Percentiles rank a stretch among this genome's conserved stretches.
Evolutionary conservation across 139 green algal species (phyloP).

Genomic region (Tetraselmis chui): DNA sequence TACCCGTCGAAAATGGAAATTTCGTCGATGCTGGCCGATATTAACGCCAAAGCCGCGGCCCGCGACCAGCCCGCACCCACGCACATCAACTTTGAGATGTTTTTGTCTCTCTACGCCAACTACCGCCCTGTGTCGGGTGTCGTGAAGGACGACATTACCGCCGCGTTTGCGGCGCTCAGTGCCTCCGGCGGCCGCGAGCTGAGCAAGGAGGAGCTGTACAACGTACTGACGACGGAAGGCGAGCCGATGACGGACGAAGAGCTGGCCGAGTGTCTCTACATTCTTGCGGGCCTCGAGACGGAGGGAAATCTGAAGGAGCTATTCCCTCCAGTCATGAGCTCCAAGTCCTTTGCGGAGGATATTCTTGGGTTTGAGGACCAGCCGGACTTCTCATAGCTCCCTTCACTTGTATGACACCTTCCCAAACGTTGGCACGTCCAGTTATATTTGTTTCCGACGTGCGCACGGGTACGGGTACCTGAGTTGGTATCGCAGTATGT

Average conservation of each 20-base stretch:
- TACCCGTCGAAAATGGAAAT: slow-evolving; percentile 45
- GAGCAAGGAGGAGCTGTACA: slow-evolving; percentile 31
- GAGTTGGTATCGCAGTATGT: no score
- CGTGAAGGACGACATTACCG: slow-evolving; percentile 29
- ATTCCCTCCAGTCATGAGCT: slow-evolving; percentile 33
- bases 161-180: slow-evolving; percentile 44
- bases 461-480: no score
- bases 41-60: neutral
- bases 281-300: slow-evolving; percentile 29
- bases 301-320: slow-evolving; percentile 11
- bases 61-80: slow-evolving; percentile 1
- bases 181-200: slow-evolving; percentile 23
- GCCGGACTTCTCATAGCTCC: no score
- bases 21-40: neutral
- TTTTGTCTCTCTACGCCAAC: slow-evolving; percentile 60
- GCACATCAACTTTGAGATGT: slow-evolving; percentile 40
- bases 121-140: slow-evolving; percentile 49
- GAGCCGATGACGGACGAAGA: slow-evolving; percentile 45
- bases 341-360: slow-evolving; percentile 34
- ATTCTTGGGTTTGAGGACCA: slow-evolving; percentile 54
- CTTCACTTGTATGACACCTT: no score
- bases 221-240: slow-evolving; percentile 32
- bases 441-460: no score
- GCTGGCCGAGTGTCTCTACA: slow-evolving; percentile 28
- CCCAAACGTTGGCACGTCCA: no score